Base-by-base conservation (phyloP, 1,284 basidiomycete genomes). In the Ceratobasidium sp. region DNA sequence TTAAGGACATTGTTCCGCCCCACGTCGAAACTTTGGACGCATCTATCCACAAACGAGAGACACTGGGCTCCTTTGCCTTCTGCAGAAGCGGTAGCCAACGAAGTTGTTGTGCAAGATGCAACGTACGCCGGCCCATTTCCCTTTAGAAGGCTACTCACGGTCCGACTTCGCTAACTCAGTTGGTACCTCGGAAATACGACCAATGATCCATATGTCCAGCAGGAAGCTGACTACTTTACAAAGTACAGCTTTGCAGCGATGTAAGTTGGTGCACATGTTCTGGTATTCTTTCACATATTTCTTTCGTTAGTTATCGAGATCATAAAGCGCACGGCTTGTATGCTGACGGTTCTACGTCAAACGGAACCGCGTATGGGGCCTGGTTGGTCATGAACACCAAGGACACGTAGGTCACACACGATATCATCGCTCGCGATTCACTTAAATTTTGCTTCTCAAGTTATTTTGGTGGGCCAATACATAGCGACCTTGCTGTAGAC, bases 351-450 rank as follows among this genome's bases (percentile, higher is more conserved):
- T 74, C 79, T 1, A 53, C 77, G 0, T 72, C 79, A 7, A 75
- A 80, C 74, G 76, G 76, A 43, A 66, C 77, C 0, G 77, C 77
- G 3, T 76, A 79, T 29, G 81, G 81, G 11, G 75, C 77, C 27
- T 81, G 81, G 80, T 78, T 77, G 37, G 78, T 81, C 5, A 77
- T 78, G 66, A 80, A 80, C 72, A 79, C 76, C 22, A 75, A 77
- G 39, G 81, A 81, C 29, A 78, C 76, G 19, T 81, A 79, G 59
- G 56, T 59, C 27, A 19, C 16, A 16, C 16, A 9, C 14, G 19
- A 37, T 4, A 14, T 19, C 43, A 46, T 46, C 43, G 13, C 34
- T 34, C 34, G 34, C 34, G 8, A 34, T 8, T 34, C 8, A 34
- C 8, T 34, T 8, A 34, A 8, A 8, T 34, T 34, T 2, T 8